Conservation (phyloP, 371 early-diverging fungal species). For the Mucor lusitanicus region DNA sequence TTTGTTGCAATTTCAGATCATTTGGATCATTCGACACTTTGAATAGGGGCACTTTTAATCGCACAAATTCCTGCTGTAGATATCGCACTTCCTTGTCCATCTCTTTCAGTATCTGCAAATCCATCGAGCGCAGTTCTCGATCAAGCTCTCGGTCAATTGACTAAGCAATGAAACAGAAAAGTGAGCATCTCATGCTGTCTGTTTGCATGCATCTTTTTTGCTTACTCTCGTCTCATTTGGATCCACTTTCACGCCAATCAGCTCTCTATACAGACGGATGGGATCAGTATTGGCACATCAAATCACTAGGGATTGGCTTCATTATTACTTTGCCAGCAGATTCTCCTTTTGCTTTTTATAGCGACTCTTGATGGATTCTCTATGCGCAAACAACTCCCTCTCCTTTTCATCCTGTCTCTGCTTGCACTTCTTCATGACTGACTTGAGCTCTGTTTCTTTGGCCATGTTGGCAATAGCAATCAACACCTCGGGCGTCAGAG, state of each 20-base stretch:
- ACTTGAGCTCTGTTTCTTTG: constrained; percentile 37
- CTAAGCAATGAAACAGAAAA: constrained; percentile 1
- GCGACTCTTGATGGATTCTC: constrained; percentile 26
- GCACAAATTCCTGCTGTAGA: constrained; percentile 32
- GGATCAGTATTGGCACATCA: not conserved
- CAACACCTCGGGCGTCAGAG: constrained; percentile 43
- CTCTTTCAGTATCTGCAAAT: constrained; percentile 34
- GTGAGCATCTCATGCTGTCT: not conserved
- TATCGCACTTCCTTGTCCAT: constrained; percentile 34
- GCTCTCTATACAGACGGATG: not conserved
- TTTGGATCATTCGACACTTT: constrained; percentile 27
- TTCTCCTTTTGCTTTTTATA: constrained; percentile 33
- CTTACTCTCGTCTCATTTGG: not conserved
- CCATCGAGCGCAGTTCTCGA: constrained; percentile 31
- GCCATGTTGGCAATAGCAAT: constrained; percentile 30
- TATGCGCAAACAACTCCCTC: constrained; percentile 29
- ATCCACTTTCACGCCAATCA: constrained; percentile 10
- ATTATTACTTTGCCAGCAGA: constrained; percentile 43
- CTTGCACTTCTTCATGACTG: constrained; percentile 30
- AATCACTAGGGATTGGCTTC: not conserved
- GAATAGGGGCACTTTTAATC: constrained; percentile 46
- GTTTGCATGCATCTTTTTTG: not conserved
- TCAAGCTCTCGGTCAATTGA: constrained; percentile 24
- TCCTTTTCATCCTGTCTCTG: constrained; percentile 40
- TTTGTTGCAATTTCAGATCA: constrained; percentile 39